Percentiles rank a stretch among this genome's conserved stretches.
phyloP scores from a whole-genome alignment of 179 eudicot species.

The Drosera spatulata region DNA sequence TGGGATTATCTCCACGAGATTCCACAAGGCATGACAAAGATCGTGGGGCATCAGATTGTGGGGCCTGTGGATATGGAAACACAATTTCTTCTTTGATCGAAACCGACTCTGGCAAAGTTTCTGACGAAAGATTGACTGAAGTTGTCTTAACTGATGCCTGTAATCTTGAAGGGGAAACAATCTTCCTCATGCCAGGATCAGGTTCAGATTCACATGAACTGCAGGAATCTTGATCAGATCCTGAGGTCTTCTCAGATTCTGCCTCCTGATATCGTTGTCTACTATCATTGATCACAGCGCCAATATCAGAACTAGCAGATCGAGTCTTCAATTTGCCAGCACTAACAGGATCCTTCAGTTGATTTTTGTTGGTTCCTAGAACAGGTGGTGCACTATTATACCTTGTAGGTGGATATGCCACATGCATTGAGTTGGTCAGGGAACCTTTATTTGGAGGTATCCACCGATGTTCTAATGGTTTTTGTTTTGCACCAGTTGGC shows the following conservation, averaged over 20 bases:
- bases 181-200: slow-evolving; percentile 13
- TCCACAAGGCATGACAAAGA: too few species aligned
- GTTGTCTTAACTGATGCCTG: slow-evolving; percentile 7
- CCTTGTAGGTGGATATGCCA: slow-evolving; percentile 63
- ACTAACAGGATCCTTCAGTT: slow-evolving; percentile 33
- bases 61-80: background rate
- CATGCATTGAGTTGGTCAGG: slow-evolving; percentile 69
- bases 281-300: slow-evolving; percentile 11
- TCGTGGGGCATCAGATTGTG: slow-evolving; percentile 3
- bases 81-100: slow-evolving; percentile 15
- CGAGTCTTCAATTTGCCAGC: slow-evolving; percentile 36
- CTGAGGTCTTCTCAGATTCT: slow-evolving; percentile 1
- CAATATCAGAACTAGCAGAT: slow-evolving; percentile 21
- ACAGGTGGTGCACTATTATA: slow-evolving; percentile 66
- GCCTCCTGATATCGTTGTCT: slow-evolving; percentile 15
- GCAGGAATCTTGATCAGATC: slow-evolving; percentile 6
- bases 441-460: slow-evolving; percentile 71
- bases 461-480: slow-evolving; percentile 49
- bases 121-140: slow-evolving; percentile 5
- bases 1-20: too few species aligned
- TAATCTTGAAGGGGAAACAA: slow-evolving; percentile 13
- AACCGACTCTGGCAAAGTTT: slow-evolving; percentile 7
- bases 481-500: slow-evolving; percentile 35
- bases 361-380: slow-evolving; percentile 24
- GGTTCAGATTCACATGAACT: slow-evolving; percentile 19